Evolutionary conservation across 305 asterid genomes (phyloP), one percentile per base, ranked within the genome.

Genomic region (Caryopteris hybrid): DNA sequence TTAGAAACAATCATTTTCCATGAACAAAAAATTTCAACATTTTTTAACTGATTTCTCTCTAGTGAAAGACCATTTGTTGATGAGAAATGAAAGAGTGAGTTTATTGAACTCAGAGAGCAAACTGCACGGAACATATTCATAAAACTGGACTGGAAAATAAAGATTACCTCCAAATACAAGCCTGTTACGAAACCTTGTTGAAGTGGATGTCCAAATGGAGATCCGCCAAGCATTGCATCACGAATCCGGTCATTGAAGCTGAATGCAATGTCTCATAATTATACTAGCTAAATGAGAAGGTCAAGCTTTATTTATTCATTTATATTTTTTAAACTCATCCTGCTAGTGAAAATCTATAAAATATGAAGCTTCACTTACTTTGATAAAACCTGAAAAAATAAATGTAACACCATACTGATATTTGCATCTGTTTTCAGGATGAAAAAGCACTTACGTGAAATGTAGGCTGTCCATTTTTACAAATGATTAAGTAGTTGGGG

Each of bases 171-270:
- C 83, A 86, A 74, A 52, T 43, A 83, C 68, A 94, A 84, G 71
- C 98, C 99, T 70, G 99, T 91, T 16, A 85, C 68, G 73, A 89
- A 91, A 16, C 99, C 99, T 84, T 94, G 99, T 72, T 91, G 99
- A 69, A 94, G 97, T 64, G 90, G 95, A 79, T 80, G 97, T 64
- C 99, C 98, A 74, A 94, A 94, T 21, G 98, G 99, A 77, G 99
- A 94, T 72, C 98, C 98, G n/a, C 99, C 99, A 69, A 91, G 96
- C 81, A 83, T 23, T 67, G 97, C 98, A 72, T 94, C 98, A 38
- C 98, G 93, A 66, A 91, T 88, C 65, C 99, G 91, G 82, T 94
- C 99, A 63, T 94, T 94, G 76, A 94, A 94, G 85, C 99, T 94
- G 90, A 83, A 81, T 6, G 50, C 65, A 58, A n/a, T 42, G 10